A percentile compares a stretch with the other conserved stretches of the same genome.
Evolutionary conservation across 495 filamentous ascomycete species (phyloP).

Genomic region (Lasiosphaeria miniovina): DNA sequence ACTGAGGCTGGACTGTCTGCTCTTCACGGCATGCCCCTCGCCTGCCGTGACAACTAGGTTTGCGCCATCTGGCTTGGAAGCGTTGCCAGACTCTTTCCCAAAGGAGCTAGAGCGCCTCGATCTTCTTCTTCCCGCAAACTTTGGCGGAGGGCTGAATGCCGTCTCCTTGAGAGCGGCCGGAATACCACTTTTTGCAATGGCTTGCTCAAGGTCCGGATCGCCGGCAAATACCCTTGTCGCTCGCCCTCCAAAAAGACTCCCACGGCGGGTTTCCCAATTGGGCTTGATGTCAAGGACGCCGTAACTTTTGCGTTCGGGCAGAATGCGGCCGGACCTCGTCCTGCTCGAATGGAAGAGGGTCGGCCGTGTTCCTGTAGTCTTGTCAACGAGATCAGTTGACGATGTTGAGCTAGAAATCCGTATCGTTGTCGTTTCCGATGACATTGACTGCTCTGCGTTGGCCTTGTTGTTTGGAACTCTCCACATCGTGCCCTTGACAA

Average conservation of each 20-base stretch:
- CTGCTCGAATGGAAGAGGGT: constrained; percentile 11
- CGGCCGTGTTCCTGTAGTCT: constrained; percentile 1
- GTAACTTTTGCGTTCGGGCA: constrained; percentile 20
- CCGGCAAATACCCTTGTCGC: neutral
- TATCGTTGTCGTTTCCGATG: neutral
- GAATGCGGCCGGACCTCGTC: constrained; percentile 12
- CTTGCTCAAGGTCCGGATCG: neutral
- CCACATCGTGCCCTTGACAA: constrained; percentile 4
- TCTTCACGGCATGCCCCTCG: constrained; percentile 2
- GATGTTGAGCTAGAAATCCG: neutral
- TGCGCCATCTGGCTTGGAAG: constrained; percentile 5
- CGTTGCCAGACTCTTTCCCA: constrained; percentile 4
- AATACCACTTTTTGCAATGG: neutral
- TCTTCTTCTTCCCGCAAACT: neutral
- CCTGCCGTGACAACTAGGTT: constrained; percentile 8
- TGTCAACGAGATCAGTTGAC: constrained; percentile 9
- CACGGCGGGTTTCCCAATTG: constrained; percentile 8
- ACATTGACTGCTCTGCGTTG: neutral
- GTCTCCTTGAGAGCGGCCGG: too few relatives aligned
- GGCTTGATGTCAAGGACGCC: constrained; percentile 11
- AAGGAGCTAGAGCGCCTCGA: constrained; percentile 14
- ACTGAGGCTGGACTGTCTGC: constrained; percentile 8
- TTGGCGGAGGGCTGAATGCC: too few relatives aligned
- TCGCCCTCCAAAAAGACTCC: neutral
- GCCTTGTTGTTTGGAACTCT: constrained; percentile 9